A percentile compares a stretch with the other conserved stretches of the same genome.
Evolutionary conservation across 495 filamentous ascomycete species (phyloP).

Genomic region (Staphylotrichum tortipilum): DNA sequence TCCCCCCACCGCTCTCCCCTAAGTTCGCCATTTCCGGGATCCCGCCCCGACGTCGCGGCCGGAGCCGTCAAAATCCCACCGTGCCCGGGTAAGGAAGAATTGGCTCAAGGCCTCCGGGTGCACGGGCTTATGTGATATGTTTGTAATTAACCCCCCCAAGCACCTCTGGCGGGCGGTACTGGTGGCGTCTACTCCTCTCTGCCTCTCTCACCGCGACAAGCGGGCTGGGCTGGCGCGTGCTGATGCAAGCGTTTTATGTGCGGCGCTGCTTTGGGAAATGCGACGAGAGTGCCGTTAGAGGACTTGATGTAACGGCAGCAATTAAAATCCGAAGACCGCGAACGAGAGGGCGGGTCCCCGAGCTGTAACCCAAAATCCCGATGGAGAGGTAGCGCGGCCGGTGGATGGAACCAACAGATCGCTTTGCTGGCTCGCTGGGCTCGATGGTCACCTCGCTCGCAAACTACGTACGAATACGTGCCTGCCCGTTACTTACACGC

Average conservation of each 20-base stretch:
- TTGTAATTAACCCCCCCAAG: not conserved
- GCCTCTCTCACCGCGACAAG: no score
- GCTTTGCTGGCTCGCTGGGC: no score
- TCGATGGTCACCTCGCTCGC: no score
- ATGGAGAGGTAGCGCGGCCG: constrained; percentile 1
- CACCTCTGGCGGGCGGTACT: not conserved
- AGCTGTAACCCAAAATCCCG: not conserved
- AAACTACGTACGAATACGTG: no score
- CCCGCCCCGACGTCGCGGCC: constrained; percentile 19
- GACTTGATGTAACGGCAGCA: constrained; percentile 1
- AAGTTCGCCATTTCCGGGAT: constrained; percentile 16
- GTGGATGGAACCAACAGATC: no score
- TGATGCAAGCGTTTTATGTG: no score
- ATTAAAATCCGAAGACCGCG: not conserved
- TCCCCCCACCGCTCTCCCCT: no score
- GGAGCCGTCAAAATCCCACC: constrained; percentile 12
- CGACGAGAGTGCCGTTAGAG: not conserved
- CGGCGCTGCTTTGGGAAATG: not conserved
- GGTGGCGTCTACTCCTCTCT: not conserved
- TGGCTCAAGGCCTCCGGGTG: not conserved
- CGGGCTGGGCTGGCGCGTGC: no score
- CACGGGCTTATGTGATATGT: constrained; percentile 1
- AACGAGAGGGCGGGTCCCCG: not conserved
- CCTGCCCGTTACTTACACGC: no score
- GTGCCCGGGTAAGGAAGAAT: not conserved